Conservation (phyloP, 2,329 filamentous ascomycete genomes). For the Samsoniella hepiali region DNA sequence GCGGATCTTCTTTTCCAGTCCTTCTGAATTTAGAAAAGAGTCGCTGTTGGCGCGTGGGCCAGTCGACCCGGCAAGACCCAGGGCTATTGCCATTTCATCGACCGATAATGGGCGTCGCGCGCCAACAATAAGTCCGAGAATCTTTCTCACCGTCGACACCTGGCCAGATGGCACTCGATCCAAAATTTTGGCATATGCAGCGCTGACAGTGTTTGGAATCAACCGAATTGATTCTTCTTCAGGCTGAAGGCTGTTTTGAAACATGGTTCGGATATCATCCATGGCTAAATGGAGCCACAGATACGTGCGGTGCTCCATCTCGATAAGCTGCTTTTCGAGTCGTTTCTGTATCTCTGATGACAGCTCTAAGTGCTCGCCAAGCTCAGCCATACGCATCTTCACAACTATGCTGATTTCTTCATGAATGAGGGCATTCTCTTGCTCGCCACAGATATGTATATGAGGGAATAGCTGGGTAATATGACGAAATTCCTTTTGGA, state of each 20-base stretch:
- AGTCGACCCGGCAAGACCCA: background rate
- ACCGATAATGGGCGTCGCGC: background rate
- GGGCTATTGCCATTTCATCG: background rate
- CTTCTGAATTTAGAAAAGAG: background rate
- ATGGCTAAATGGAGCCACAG: slow-evolving; percentile 2
- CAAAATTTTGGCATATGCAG: background rate
- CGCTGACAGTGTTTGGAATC: background rate
- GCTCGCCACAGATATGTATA: slow-evolving; percentile 22
- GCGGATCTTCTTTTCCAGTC: background rate
- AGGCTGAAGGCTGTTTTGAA: slow-evolving; percentile 15
- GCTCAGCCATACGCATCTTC: slow-evolving; percentile 4
- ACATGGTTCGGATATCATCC: slow-evolving; percentile 7
- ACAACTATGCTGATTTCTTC: slow-evolving; percentile 26
- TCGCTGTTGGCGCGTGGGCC: background rate
- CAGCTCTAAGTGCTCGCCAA: background rate
- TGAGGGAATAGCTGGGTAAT: background rate
- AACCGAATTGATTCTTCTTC: slow-evolving; percentile 5
- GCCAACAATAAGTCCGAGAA: background rate
- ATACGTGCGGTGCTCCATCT: slow-evolving; percentile 8
- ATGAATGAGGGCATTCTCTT: slow-evolving; percentile 22
- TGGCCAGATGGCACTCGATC: background rate
- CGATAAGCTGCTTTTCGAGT: background rate
- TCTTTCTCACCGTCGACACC: background rate
- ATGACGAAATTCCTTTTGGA: slow-evolving; percentile 21
- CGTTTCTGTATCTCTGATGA: background rate